phyloP scores from a whole-genome alignment of 2,329 filamentous ascomycete genomes.

The Beauveria rudraprayagi region DNA sequence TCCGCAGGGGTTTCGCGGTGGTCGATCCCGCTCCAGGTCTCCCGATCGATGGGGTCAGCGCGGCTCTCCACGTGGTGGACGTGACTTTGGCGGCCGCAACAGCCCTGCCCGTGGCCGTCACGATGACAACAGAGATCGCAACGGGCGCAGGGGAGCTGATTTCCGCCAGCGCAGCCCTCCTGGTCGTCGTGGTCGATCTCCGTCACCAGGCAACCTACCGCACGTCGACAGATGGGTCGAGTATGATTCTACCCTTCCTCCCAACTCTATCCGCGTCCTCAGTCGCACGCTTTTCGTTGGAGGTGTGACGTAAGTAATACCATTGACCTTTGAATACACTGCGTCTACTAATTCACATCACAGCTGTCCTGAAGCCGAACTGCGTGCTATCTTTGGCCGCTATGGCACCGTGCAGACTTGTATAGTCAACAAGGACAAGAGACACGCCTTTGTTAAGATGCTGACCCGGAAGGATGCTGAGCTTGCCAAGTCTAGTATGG shows the following conservation, averaged over 20 bases:
- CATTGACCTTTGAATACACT: neutral
- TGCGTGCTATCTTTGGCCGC: conserved; percentile 70
- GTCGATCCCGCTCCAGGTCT: conserved; percentile 70
- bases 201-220: conserved; percentile 38
- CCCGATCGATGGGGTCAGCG: conserved; percentile 66
- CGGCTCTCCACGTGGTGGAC: conserved; percentile 53
- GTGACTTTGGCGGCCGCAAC: conserved; percentile 58
- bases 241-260: conserved; percentile 65
- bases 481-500: conserved; percentile 78
- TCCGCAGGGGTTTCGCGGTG: conserved; percentile 45
- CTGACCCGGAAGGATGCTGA: conserved; percentile 79
- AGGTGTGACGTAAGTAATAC: conserved; percentile 68
- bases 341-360: conserved; percentile 20
- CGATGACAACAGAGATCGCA: conserved; percentile 44
- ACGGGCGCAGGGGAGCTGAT: conserved; percentile 49
- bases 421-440: conserved; percentile 96
- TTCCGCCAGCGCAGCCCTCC: conserved; percentile 86
- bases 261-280: conserved; percentile 79
- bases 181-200: conserved; percentile 54
- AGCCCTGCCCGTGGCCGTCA: conserved; percentile 53
- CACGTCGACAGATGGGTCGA: conserved; percentile 62
- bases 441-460: conserved; percentile 99
- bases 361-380: conserved; percentile 70
- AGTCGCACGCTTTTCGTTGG: conserved; percentile 96
- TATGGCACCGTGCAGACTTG: conserved; percentile 91